Percentiles rank a stretch among this genome's conserved stretches.
Conservation (phyloP, 441 rosid species). For the Adansonia madagascariensis region DNA sequence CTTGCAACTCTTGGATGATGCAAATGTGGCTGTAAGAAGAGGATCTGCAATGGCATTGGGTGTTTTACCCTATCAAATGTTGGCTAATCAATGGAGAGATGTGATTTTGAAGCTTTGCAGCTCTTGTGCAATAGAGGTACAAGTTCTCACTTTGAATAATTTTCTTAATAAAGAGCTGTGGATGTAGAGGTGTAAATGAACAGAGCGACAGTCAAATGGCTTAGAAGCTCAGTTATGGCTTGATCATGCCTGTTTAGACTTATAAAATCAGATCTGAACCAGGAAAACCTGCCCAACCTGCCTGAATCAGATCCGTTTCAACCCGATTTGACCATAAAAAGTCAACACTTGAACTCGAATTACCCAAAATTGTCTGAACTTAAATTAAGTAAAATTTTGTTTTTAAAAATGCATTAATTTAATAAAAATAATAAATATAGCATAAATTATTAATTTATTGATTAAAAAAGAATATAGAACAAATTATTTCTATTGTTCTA, state of each 20-base stretch:
- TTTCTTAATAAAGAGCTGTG: slow-evolving; percentile 18
- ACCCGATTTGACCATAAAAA: background rate
- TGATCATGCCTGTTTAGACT: background rate
- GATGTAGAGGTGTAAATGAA: background rate
- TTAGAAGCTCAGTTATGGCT: background rate
- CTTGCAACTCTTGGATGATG: slow-evolving; percentile 67
- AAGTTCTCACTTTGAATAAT: slow-evolving; percentile 23
- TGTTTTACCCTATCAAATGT: slow-evolving; percentile 71
- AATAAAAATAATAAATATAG: too few relatives aligned
- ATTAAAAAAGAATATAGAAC: too few relatives aligned
- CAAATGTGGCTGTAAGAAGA: slow-evolving; percentile 89
- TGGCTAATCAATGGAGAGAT: slow-evolving; percentile 68
- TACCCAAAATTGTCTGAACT: too few relatives aligned
- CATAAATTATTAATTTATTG: too few relatives aligned
- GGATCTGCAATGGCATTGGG: slow-evolving; percentile 91
- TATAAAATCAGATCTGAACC: background rate
- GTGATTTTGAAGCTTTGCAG: slow-evolving; percentile 72
- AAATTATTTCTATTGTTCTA: too few relatives aligned
- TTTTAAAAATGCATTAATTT: too few relatives aligned
- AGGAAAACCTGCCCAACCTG: background rate
- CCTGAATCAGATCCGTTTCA: background rate
- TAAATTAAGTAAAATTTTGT: too few relatives aligned
- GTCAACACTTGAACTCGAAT: too few relatives aligned
- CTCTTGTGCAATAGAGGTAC: slow-evolving; percentile 81
- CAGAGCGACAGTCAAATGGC: background rate